Base-by-base conservation (phyloP, 306 rosid genomes). In the Begonia peltatifolia region DNA sequence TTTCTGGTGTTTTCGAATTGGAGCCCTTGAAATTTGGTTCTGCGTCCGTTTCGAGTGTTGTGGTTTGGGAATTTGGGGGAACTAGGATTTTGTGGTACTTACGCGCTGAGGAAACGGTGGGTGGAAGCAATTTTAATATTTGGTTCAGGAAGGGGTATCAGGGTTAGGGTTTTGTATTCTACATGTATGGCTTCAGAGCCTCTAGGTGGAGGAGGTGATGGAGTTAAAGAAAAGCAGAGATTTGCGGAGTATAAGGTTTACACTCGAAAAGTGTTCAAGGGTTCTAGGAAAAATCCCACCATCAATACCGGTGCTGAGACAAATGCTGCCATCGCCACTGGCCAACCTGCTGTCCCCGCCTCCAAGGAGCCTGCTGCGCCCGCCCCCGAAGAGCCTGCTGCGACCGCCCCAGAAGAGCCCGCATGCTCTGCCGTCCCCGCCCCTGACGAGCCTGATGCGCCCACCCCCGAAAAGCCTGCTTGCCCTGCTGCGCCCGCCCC, bases 111-210 rank as follows among this genome's bases (percentile, higher is more conserved):
- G 72, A 57, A 55, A 72, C 60, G 76, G 63, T 72, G 70, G 63
- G 62, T 20, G 61, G 60, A 58, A 42, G 42, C 17, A 76, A 63
- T 63, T 69, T 58, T 66, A 46, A 42, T 47, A 5, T 63, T 8
- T 41, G 54, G 20, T 36, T 30, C n/a, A 51, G 11, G 30, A 50
- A 17, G 25, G 12, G 55, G 59, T 52, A 69, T 74, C 85, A 76
- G 82, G 95, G 90, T 83, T 82, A 74, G 73, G 92, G 68, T 64
- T 60, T 62, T 67, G 52, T 22, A 41, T 61, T 48, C 23, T 71
- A 71, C 76, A 78, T 84, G 87, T 72, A 89, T 89, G 97, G 94
- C 94, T 80, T 85, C 95, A 65, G 94, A 76, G 76, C 80, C 85
- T 67, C 61, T 46, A 15, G 80, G 66, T 56, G 96, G 68, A 46